Percentiles rank a stretch among this genome's conserved stretches.
Conservation (phyloP, 2,329 filamentous ascomycete species). For the Dactylonectria macrodidyma region DNA sequence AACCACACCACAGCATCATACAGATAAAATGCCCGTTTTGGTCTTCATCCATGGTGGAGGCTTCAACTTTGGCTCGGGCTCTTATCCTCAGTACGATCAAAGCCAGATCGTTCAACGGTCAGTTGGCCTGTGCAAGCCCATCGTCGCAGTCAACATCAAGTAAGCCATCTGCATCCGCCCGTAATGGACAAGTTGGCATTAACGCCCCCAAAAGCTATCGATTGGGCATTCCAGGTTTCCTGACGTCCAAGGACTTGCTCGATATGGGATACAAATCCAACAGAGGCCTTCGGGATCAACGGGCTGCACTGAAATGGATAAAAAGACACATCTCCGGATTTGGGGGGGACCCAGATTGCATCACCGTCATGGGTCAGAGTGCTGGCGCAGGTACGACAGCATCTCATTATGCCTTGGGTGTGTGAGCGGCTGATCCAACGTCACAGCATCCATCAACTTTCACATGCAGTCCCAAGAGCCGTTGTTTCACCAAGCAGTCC, state of each 20-base stretch:
- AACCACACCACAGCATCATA: background rate
- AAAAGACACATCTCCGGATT: conserved; percentile 16
- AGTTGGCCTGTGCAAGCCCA: background rate
- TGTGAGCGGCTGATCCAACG: background rate
- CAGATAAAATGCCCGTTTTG: conserved; percentile 8
- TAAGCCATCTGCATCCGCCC: background rate
- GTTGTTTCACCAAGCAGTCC: too few relatives aligned
- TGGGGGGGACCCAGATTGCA: conserved; percentile 7
- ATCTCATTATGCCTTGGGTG: background rate
- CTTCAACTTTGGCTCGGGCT: conserved; percentile 19
- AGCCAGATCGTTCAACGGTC: conserved; percentile 15
- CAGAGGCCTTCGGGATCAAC: conserved; percentile 18
- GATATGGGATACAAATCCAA: conserved; percentile 6
- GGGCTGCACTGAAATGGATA: conserved; percentile 15
- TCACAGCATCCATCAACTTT: too few relatives aligned
- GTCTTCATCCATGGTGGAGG: conserved; percentile 27
- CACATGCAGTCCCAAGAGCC: too few relatives aligned
- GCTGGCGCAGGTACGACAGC: conserved; percentile 18
- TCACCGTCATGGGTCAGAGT: conserved; percentile 19
- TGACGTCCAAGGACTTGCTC: conserved; percentile 12
- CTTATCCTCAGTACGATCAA: conserved; percentile 25
- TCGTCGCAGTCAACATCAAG: conserved; percentile 23
- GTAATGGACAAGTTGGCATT: background rate
- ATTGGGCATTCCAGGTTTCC: conserved; percentile 18
- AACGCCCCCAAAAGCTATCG: conserved; percentile 10